Evolutionary conservation across 345 rosid species (phyloP), one percentile per base, ranked within the genome.

Genomic region (Nasturtium officinale): DNA sequence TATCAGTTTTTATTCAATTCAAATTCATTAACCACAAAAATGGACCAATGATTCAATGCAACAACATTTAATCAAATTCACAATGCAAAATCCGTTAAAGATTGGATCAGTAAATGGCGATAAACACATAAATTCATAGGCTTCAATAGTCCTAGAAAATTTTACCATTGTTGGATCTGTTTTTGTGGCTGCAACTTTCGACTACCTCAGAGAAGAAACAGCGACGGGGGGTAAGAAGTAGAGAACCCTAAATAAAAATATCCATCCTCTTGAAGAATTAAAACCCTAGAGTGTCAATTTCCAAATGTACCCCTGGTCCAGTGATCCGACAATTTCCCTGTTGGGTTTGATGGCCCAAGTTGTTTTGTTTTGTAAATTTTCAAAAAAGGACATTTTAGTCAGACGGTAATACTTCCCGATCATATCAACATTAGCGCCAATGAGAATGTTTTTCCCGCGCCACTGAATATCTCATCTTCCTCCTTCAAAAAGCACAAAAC

Each of bases 111-210:
- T 0, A 33, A 54, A 13, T 33, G 15, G 35, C 3, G 20, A 50
- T 9, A n/a, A 38, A 15, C 32, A 45, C 37, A 23, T 32, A 9
- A 23, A 23, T 23, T 23, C 1, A 11, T 20, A 30, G 25, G 29
- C 63, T 51, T 23, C 25, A 23, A 23, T 23, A 23, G n/a, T n/a
- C n/a, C n/a, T n/a, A n/a, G n/a, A n/a, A n/a, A 23, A 23, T 23
- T 23, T 35, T 63, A 77, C 80, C 80, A 77, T 77, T 47, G 17
- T 77, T 60, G 75, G 71, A 55, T 63, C 62, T 57, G 72, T 7
- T 28, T 38, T 7, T 50, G 71, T 25, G 30, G 57, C 79, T 68
- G 69, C 63, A 43, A 60, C 56, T 59, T 40, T 40, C 25, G 25
- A 23, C 25, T 23, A 23, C 25, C 25, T 23, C 25, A 23, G 25